phyloP scores from a whole-genome alignment of 139 green algal genomes.

The Asterochloris sp. region DNA sequence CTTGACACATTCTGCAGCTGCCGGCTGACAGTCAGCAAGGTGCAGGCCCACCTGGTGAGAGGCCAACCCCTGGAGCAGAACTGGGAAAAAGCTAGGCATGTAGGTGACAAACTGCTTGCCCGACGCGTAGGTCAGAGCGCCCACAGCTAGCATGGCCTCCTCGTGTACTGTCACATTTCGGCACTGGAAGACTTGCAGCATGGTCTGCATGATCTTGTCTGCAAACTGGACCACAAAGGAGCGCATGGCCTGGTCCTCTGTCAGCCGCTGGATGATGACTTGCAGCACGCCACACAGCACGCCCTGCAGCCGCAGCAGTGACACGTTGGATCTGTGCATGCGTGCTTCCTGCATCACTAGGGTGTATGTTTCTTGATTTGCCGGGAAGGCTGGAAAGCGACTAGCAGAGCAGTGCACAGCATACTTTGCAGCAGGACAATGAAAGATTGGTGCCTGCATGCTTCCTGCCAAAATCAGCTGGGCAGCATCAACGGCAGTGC shows the following conservation, averaged over 20 bases:
- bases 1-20: too few relatives aligned
- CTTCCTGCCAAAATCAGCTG: too few relatives aligned
- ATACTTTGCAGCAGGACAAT: neutral
- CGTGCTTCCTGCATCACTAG: too few relatives aligned
- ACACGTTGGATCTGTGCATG: too few relatives aligned
- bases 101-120: constrained; percentile 90
- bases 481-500: too few relatives aligned
- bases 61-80: constrained; percentile 80
- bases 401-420: neutral
- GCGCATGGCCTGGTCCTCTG: constrained; percentile 62
- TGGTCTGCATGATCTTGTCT: constrained; percentile 75
- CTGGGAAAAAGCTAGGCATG: constrained; percentile 80
- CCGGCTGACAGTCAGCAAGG: neutral
- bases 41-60: constrained; percentile 62
- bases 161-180: constrained; percentile 77
- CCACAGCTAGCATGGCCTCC: constrained; percentile 93
- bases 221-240: constrained; percentile 63
- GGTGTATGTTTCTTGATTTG: too few relatives aligned
- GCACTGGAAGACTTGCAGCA: constrained; percentile 51
- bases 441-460: neutral
- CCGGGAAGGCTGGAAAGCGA: too few relatives aligned
- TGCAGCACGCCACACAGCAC: constrained; percentile 92
- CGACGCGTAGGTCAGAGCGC: constrained; percentile 76
- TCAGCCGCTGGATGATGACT: constrained; percentile 84
- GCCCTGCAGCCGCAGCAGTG: constrained; percentile 56